Percentiles rank a stretch among this genome's conserved stretches.
phyloP scores from a whole-genome alignment of 2,329 filamentous ascomycete genomes.

The Tothia fuscella region DNA sequence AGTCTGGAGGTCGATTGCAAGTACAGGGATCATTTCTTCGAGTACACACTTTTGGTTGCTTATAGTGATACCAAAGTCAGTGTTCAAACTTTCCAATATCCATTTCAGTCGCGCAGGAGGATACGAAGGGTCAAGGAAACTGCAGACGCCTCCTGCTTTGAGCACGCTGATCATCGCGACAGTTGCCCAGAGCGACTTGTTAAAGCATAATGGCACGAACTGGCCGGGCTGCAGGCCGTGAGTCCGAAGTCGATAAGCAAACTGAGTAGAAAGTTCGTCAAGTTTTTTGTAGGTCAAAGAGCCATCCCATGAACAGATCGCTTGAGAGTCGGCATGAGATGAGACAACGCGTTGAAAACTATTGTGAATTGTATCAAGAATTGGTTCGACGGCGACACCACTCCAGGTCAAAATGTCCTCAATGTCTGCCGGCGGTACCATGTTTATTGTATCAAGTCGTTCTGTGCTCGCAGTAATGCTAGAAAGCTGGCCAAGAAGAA shows the following conservation, averaged over 20 bases:
- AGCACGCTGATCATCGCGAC: constrained; percentile 71
- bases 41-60: too few species aligned
- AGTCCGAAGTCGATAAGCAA: constrained; percentile 29
- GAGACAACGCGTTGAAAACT: too few species aligned
- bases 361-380: too few species aligned
- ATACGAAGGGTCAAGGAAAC: constrained; percentile 68
- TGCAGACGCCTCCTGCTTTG: constrained; percentile 70
- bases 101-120: constrained; percentile 67
- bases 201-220: constrained; percentile 66
- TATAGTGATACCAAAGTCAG: constrained; percentile 12
- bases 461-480: too few species aligned
- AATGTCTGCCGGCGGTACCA: too few species aligned
- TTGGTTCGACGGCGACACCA: too few species aligned
- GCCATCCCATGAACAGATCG: constrained; percentile 18
- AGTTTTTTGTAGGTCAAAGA: constrained; percentile 54
- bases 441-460: too few species aligned
- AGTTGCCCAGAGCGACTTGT: constrained; percentile 75
- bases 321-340: too few species aligned
- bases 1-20: too few species aligned
- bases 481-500: too few species aligned
- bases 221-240: constrained; percentile 39
- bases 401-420: too few species aligned
- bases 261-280: constrained; percentile 58
- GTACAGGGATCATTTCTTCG: too few species aligned
- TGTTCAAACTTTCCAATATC: constrained; percentile 60